Evolutionary conservation across 2,329 filamentous ascomycete species (phyloP), one percentile per base, ranked within the genome.

Genomic region (Cordyceps militaris): DNA sequence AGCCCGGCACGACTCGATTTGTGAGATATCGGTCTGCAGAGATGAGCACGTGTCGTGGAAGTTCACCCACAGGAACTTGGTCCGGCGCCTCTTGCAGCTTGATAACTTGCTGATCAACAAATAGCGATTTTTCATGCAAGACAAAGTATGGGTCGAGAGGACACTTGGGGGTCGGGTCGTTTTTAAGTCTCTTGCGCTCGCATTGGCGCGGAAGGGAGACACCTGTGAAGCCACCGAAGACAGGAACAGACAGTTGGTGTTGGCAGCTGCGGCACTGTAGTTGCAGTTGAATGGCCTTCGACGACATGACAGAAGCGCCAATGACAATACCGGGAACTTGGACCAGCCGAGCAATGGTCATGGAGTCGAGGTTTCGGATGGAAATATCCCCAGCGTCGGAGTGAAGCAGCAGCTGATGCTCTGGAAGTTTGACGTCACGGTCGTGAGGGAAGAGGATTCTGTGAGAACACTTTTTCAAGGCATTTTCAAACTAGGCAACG

Each of bases 61-160:
- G 77, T 73, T 99, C 94, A 75, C 94, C 94, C 1, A 99, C 94
- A 0, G 94, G 94, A 0, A 99, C 94, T 72, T 97, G 91, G 67
- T 99, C 94, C 1, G 94, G 94, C 0, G 93, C 94, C 73, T 99
- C 94, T 70, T 99, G 94, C 19, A 99, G 83, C 73, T 99, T 99
- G 70, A 99, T 88, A 60, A 99, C 90, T 72, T 99, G 94, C 73
- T 99, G 94, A 67, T 99, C 94, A 66, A 97, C 92, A 69, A 99
- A 99, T 62, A 86, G 84, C 38, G 89, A 96, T 70, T 88, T 91
- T 72, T 99, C 94, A 69, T 99, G 94, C 59, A 94, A 81, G 58
- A 99, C 91, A 66, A 94, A 96, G 74, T 97, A 99, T 16, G 94
- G 94, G 66, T 99, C 94, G 60, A 99, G 75, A 0, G 93, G 92